These are phyloP conservation scores for Cordyceps pruinosa DNA, from an alignment of 2,329 filamentous ascomycete species.

Conservation along the genomic window DNA sequence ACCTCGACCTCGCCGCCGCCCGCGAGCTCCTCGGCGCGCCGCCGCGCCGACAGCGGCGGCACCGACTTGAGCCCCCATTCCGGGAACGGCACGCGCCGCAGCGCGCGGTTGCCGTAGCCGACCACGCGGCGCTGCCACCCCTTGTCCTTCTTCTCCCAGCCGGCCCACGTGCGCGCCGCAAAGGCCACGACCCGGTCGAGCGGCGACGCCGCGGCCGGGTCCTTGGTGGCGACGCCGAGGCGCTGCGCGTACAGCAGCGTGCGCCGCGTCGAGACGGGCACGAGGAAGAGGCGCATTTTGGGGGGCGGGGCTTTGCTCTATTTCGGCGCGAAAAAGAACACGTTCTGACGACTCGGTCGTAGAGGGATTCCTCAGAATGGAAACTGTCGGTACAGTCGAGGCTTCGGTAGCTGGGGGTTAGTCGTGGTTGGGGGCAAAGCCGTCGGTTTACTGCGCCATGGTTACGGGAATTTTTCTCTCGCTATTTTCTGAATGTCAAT, in stretches of 20 bases:
- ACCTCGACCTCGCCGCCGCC: slow-evolving; percentile 63
- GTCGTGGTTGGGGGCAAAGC: background rate
- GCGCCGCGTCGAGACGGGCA: slow-evolving; percentile 86
- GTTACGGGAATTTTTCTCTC: background rate
- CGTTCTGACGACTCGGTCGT: too few species aligned
- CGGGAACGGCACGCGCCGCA: slow-evolving; percentile 86
- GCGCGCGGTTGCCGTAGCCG: slow-evolving; percentile 74
- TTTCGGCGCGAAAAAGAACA: too few species aligned
- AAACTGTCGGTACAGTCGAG: background rate
- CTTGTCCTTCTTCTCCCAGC: slow-evolving; percentile 76
- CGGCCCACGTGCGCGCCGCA: slow-evolving; percentile 71
- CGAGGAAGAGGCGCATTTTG: slow-evolving; percentile 83
- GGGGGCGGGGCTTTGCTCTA: too few species aligned
- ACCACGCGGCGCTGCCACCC: slow-evolving; percentile 89
- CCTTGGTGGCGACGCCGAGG: slow-evolving; percentile 48
- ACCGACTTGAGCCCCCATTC: slow-evolving; percentile 98
- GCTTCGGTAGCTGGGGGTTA: background rate
- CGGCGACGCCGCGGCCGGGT: slow-evolving; percentile 40
- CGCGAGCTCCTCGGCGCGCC: slow-evolving; percentile 55
- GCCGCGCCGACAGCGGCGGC: slow-evolving; percentile 66
- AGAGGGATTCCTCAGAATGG: background rate
- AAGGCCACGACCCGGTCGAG: slow-evolving; percentile 64
- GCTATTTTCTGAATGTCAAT: background rate
- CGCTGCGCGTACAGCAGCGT: slow-evolving; percentile 90
- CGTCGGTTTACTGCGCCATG: background rate